These are phyloP conservation scores for Phytopythium litorale DNA, from an alignment of 352 stramenopile species.

Conservation along the genomic window DNA sequence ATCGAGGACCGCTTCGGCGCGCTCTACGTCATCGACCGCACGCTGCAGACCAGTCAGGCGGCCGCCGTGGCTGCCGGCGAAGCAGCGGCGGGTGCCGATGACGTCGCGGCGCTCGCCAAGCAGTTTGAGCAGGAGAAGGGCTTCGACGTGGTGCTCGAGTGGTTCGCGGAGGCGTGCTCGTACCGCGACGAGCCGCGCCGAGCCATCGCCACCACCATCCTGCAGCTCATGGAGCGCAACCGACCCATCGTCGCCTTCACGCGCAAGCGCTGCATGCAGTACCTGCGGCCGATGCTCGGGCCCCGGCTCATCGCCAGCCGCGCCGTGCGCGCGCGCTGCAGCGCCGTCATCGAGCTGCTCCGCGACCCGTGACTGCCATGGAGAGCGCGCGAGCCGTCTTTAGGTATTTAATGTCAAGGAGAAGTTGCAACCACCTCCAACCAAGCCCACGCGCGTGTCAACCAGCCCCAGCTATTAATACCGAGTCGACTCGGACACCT, in stretches of 20 bases:
- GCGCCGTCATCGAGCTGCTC: conserved; percentile 5
- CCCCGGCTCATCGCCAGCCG: conserved; percentile 1
- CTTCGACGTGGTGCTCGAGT: conserved; percentile 54
- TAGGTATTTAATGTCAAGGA: background rate
- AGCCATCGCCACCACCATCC: conserved; percentile 39
- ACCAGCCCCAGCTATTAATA: background rate
- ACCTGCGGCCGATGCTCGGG: background rate
- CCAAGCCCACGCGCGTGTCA: background rate
- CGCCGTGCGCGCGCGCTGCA: background rate
- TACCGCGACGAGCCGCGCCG: conserved; percentile 48
- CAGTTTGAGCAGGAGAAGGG: conserved; percentile 55
- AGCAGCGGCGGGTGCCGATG: background rate
- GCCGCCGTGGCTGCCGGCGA: conserved; percentile 2
- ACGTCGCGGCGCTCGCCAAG: conserved; percentile 20
- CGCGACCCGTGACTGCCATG: background rate
- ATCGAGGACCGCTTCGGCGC: conserved; percentile 51
- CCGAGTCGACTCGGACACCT: background rate
- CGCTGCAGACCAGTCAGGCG: conserved; percentile 19
- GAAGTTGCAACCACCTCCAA: background rate
- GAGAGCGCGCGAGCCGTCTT: background rate
- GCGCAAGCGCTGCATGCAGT: conserved; percentile 36
- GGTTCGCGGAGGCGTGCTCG: conserved; percentile 42
- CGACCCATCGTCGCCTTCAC: conserved; percentile 41
- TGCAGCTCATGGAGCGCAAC: conserved; percentile 52
- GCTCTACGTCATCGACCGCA: conserved; percentile 56